Evolutionary conservation across 306 rosid species (phyloP).

Genomic region (Vicia villosa): DNA sequence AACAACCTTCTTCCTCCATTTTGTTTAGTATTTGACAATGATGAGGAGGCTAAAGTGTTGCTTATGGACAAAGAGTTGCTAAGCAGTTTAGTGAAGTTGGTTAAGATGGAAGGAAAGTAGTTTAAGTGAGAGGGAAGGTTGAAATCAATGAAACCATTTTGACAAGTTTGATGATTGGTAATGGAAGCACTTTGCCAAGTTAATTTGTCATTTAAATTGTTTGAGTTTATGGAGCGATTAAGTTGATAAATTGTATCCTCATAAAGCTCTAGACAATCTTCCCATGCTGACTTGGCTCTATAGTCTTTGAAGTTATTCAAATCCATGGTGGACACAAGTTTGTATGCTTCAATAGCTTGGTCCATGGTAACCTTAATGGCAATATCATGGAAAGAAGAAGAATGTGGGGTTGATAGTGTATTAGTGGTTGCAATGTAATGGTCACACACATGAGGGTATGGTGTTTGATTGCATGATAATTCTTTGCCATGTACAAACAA

Average conservation of each 20-base stretch:
- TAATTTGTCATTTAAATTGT: constrained; percentile 41
- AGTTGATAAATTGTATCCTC: constrained; percentile 65
- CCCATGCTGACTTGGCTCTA: constrained; percentile 58
- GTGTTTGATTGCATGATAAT: constrained; percentile 71
- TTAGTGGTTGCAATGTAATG: constrained; percentile 44
- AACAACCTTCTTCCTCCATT: constrained; percentile 48
- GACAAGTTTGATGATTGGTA: constrained; percentile 78
- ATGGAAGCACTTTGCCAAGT: constrained; percentile 83
- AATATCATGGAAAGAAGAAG: constrained; percentile 44
- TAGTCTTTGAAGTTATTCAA: constrained; percentile 42
- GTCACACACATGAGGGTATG: constrained; percentile 64
- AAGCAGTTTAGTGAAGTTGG: constrained; percentile 67
- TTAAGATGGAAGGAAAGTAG: constrained; percentile 51
- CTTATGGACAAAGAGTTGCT: constrained; percentile 70
- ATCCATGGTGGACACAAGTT: constrained; percentile 55
- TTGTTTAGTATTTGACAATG: constrained; percentile 23
- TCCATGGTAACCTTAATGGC: constrained; percentile 56
- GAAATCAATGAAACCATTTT: constrained; percentile 64
- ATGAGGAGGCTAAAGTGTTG: constrained; percentile 31
- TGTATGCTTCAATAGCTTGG: constrained; percentile 66
- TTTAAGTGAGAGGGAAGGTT: constrained; percentile 43
- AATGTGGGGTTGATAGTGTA: constrained; percentile 43
- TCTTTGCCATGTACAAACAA: constrained; percentile 42
- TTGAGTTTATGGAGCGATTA: constrained; percentile 50
- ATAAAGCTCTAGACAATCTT: constrained; percentile 73